These are phyloP conservation scores for Paecilomyces dactylethromorphus DNA, from an alignment of 2,329 filamentous ascomycete genomes.

Conservation along the genomic window DNA sequence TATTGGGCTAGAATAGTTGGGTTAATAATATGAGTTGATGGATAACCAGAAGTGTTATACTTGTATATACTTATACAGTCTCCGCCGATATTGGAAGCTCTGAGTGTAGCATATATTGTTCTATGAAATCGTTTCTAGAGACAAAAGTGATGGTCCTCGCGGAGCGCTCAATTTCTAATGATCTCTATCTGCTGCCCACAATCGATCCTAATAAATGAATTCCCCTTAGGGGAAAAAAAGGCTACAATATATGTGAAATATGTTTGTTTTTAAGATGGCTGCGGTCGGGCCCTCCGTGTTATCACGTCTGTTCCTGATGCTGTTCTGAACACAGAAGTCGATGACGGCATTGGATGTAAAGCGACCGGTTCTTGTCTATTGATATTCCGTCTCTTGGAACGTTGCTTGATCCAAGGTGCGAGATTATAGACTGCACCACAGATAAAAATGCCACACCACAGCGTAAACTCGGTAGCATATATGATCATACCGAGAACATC, in stretches of 20 bases:
- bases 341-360: conserved; percentile 46
- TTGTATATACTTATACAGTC: neutral
- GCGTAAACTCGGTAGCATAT: conserved; percentile 57
- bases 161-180: neutral
- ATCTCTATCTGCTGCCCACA: no score
- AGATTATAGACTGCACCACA: conserved; percentile 62
- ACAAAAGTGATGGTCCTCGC: neutral
- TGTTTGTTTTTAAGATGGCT: neutral
- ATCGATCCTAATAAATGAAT: no score
- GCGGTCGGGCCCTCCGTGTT: neutral
- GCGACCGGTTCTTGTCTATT: conserved; percentile 7
- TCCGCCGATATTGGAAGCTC: neutral
- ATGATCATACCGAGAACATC: conserved; percentile 60
- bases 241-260: neutral
- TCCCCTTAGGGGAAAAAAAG: no score
- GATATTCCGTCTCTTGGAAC: conserved; percentile 3
- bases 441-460: conserved; percentile 63
- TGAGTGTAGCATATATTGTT: neutral
- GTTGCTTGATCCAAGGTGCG: conserved; percentile 47
- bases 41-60: neutral
- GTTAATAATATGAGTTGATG: neutral
- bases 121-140: neutral
- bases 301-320: conserved; percentile 25
- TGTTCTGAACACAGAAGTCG: conserved; percentile 56
- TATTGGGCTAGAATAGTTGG: neutral